These are phyloP conservation scores for Amaranthus cruentus DNA, from an alignment of 148 eudicot species.

Conservation along the genomic window DNA sequence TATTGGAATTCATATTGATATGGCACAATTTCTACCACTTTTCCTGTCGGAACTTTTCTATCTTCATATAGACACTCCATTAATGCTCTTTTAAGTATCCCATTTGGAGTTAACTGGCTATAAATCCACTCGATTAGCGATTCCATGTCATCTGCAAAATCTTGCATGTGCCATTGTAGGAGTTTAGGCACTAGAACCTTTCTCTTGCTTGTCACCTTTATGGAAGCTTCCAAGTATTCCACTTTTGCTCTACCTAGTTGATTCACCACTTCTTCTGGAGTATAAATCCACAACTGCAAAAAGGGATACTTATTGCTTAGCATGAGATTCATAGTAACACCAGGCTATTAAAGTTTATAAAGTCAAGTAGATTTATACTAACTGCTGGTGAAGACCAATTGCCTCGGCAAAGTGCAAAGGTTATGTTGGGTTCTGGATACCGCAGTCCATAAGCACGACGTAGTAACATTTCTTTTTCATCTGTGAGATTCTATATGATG, in stretches of 20 bases:
- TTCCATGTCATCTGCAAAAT: constrained; percentile 90
- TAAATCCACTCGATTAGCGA: constrained; percentile 91
- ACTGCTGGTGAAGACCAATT: constrained; percentile 95
- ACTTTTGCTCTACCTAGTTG: constrained; percentile 75
- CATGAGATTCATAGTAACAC: neutral
- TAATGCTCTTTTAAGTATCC: constrained; percentile 55
- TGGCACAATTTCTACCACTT: constrained; percentile 61
- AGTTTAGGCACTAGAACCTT: constrained; percentile 80
- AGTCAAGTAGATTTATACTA: constrained; percentile 29
- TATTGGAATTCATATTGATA: constrained; percentile 79
- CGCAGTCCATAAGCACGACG: constrained; percentile 71
- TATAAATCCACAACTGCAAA: constrained; percentile 68
- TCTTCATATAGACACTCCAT: constrained; percentile 76
- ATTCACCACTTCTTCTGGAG: constrained; percentile 62
- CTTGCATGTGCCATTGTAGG: constrained; percentile 86
- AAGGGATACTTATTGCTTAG: constrained; percentile 7
- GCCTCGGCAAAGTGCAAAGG: constrained; percentile 89
- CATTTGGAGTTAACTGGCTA: constrained; percentile 71
- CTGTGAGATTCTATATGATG: constrained; percentile 39
- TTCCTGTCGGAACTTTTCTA: constrained; percentile 45
- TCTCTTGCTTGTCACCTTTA: constrained; percentile 71
- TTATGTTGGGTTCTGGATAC: constrained; percentile 90
- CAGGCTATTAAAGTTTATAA: neutral
- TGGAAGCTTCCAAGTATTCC: constrained; percentile 84
- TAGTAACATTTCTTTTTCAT: constrained; percentile 66